Evolutionary conservation across 495 filamentous ascomycete species (phyloP).

Genomic region (Trichocladium antarcticum): DNA sequence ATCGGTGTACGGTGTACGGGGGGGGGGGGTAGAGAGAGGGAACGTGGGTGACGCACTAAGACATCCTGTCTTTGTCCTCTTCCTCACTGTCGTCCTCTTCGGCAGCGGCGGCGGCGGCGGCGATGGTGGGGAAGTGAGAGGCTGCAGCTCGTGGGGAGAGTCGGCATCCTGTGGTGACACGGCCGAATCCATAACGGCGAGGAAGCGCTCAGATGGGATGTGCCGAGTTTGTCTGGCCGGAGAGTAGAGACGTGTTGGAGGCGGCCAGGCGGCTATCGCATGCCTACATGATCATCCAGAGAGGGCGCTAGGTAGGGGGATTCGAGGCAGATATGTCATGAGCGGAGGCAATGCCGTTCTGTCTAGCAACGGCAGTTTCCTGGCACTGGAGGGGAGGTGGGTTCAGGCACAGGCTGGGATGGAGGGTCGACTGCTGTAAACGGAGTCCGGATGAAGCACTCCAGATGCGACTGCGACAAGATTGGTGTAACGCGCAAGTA

Average conservation of each 20-base stretch:
- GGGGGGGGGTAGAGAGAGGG: neutral
- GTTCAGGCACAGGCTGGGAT: neutral
- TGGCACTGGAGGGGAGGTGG: too few relatives aligned
- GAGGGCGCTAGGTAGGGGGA: neutral
- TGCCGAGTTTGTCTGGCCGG: too few relatives aligned
- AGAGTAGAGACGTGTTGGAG: too few relatives aligned
- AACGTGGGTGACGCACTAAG: slow-evolving; percentile 53
- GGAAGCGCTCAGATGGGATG: neutral
- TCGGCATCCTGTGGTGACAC: neutral
- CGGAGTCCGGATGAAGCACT: neutral
- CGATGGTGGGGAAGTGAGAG: slow-evolving; percentile 1
- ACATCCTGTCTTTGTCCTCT: slow-evolving; percentile 92
- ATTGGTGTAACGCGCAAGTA: slow-evolving; percentile 8
- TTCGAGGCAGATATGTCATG: neutral
- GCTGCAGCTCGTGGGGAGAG: slow-evolving; percentile 10
- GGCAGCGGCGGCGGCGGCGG: slow-evolving; percentile 18
- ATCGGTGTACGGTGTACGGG: neutral
- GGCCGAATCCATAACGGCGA: neutral
- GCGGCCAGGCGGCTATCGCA: too few relatives aligned
- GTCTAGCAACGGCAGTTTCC: neutral
- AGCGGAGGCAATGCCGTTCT: neutral
- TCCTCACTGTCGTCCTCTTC: slow-evolving; percentile 41
- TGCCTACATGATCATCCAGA: neutral
- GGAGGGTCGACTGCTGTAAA: neutral
- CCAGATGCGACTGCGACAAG: slow-evolving; percentile 9